Percentiles rank a stretch among this genome's conserved stretches.
Evolutionary conservation across 2,329 filamentous ascomycete species (phyloP).

Genomic region (Diaporthe ilicicola): DNA sequence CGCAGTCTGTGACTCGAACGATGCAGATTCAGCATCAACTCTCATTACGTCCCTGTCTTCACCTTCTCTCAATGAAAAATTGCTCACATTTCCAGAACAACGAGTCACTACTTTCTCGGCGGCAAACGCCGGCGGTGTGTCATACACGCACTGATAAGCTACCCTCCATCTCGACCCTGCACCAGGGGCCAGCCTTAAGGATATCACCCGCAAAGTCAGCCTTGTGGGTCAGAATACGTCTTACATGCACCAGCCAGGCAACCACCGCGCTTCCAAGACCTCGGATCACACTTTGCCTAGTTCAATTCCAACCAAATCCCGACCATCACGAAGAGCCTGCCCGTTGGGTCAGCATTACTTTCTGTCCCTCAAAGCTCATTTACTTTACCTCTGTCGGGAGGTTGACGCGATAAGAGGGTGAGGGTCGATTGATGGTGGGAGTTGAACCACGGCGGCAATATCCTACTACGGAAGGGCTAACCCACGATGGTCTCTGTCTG

Average conservation of each 20-base stretch:
- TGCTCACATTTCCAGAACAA: background rate
- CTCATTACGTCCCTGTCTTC: background rate
- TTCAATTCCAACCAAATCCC: background rate
- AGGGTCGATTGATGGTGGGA: background rate
- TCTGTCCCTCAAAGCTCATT: background rate
- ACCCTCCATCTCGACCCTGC: background rate
- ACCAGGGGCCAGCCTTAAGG: background rate
- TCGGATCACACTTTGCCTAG: background rate
- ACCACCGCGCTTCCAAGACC: background rate
- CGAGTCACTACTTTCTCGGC: background rate
- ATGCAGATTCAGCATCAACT: background rate
- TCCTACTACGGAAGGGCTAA: background rate
- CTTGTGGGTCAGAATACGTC: background rate
- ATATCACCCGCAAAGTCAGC: background rate
- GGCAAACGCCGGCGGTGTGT: background rate
- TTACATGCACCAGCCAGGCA: background rate
- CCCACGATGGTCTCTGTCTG: background rate
- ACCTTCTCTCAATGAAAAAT: background rate
- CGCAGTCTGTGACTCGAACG: background rate
- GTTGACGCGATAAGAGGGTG: background rate
- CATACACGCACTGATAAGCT: background rate
- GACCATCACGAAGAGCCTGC: background rate
- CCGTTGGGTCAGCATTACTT: background rate
- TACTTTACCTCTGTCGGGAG: background rate
- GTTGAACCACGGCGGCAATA: background rate